phyloP scores from a whole-genome alignment of 2,329 filamentous ascomycete species.

The Aspergillus quadrilineatus region DNA sequence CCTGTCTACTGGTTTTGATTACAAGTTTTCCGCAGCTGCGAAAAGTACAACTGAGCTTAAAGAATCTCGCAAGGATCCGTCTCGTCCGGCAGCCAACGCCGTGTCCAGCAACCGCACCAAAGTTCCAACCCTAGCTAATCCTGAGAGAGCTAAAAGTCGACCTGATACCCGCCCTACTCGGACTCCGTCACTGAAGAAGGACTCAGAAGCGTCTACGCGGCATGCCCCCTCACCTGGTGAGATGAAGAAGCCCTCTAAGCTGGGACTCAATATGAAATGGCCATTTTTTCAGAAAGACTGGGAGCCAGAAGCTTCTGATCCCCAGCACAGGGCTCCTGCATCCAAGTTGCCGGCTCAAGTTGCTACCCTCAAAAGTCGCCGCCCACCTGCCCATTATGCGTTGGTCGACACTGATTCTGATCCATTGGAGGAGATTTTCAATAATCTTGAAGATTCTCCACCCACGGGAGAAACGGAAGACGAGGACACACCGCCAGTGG shows the following conservation, averaged over 20 bases:
- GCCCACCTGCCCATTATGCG: conserved; percentile 59
- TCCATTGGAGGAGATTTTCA: conserved; percentile 40
- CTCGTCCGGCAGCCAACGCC: conserved; percentile 1
- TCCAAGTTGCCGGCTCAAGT: conserved; percentile 43
- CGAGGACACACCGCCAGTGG: conserved; percentile 26
- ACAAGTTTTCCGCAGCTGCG: conserved; percentile 33
- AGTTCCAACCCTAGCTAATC: background rate
- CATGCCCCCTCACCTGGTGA: background rate
- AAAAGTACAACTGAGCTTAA: conserved; percentile 15
- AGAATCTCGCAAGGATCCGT: conserved; percentile 5
- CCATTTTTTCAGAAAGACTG: conserved; percentile 58
- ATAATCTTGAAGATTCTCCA: conserved; percentile 40
- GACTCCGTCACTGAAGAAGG: background rate
- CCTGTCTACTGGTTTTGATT: conserved; percentile 32
- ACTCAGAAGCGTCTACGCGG: background rate
- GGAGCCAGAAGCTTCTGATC: conserved; percentile 26
- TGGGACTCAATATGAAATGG: conserved; percentile 48
- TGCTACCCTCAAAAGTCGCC: conserved; percentile 36
- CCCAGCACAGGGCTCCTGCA: conserved; percentile 20
- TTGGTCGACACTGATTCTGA: conserved; percentile 51
- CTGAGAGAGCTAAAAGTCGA: background rate
- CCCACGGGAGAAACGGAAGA: conserved; percentile 40
- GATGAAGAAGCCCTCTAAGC: conserved; percentile 27
- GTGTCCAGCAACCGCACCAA: background rate
- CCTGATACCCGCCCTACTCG: background rate